Base-by-base conservation (phyloP, 352 stramenopile genomes). In the Pythium pectinolyticum region DNA sequence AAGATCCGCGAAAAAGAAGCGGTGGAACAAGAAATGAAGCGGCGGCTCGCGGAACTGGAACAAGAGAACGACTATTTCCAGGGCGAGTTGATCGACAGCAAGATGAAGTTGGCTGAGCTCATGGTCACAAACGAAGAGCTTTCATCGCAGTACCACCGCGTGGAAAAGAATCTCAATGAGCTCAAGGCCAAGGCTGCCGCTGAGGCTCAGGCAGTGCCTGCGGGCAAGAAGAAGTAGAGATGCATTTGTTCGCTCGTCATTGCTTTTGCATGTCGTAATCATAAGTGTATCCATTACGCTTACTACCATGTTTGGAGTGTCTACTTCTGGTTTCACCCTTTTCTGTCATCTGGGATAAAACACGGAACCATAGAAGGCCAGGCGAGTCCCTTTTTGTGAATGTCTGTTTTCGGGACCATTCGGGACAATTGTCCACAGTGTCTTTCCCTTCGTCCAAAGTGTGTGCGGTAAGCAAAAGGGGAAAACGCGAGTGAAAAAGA, bases 1-100 rank as follows among this genome's bases (percentile, higher is more conserved):
- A 67, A 85, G 31, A 51, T 66, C 25, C 58, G 75, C 17, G 64
- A 80, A 48, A 70, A 66, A 8, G 73, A 80, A 11, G 60, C 70
- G 41, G 66, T 78, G 32, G 66, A 73, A 28, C 63, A 78, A 39
- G 70, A 74, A 51, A 69, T 80, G 60, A 68, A 66, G 41, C 60
- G 67, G 45, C 73, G 70, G 24, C 47, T 84, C 12, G 56, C 66
- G 27, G 57, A 75, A 48, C 72, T 93, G 11, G 69, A 89, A 66
- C 75, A 88, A 55, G 84, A 93, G 67, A 89, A 91, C 57, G 81
- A 90, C 54, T 91, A 90, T 66, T 94, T 90, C 70, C 84, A 92
- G 59, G 70, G 73, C 60, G 84, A 94, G 50, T 68, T 94, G 50
- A 90, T 94, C 40, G 78, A 90, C 58, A 89, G 76, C 71, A 92